Evolutionary conservation across 192 early-diverging fungal species (phyloP).

Genomic region (Podila clonocystis): DNA sequence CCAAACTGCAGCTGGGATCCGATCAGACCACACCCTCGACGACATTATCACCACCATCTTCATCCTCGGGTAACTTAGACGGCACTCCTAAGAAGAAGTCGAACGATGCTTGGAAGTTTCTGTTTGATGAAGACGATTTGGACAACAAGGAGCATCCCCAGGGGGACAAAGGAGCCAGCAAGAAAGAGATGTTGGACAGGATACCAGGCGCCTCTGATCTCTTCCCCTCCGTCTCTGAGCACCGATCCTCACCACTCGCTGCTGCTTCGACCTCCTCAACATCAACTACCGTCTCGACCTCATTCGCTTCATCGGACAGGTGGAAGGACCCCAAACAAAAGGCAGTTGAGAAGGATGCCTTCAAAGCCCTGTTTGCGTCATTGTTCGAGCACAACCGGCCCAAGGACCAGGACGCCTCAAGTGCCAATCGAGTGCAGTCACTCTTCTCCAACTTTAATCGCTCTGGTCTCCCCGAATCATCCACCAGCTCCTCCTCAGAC

Average conservation of each 20-base stretch:
- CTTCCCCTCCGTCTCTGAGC: slow-evolving; percentile 28
- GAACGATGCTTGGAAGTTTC: slow-evolving; percentile 39
- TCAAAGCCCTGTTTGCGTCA: slow-evolving; percentile 43
- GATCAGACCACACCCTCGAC: not conserved
- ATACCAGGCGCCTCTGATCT: slow-evolving; percentile 34
- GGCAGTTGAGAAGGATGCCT: slow-evolving; percentile 26
- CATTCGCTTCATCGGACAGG: not conserved
- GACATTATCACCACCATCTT: not conserved
- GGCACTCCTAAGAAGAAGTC: not conserved
- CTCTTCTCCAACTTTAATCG: slow-evolving; percentile 48
- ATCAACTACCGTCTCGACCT: not conserved
- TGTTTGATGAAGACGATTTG: slow-evolving; percentile 48
- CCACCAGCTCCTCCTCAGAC: not conserved
- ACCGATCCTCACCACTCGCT: not conserved
- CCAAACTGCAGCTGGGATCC: slow-evolving; percentile 19
- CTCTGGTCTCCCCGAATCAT: slow-evolving; percentile 9
- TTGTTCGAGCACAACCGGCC: slow-evolving; percentile 41
- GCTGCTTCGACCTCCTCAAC: not conserved
- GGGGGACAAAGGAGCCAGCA: not conserved
- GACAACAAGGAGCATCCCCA: slow-evolving; percentile 2
- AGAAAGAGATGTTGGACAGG: slow-evolving; percentile 26
- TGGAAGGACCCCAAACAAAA: slow-evolving; percentile 47
- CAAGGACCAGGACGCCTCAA: not conserved
- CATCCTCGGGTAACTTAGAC: not conserved
- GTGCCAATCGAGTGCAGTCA: slow-evolving; percentile 30